These are phyloP conservation scores for Basidiobolus meristosporus DNA, from an alignment of 371 early-diverging fungal genomes.

Conservation along the genomic window DNA sequence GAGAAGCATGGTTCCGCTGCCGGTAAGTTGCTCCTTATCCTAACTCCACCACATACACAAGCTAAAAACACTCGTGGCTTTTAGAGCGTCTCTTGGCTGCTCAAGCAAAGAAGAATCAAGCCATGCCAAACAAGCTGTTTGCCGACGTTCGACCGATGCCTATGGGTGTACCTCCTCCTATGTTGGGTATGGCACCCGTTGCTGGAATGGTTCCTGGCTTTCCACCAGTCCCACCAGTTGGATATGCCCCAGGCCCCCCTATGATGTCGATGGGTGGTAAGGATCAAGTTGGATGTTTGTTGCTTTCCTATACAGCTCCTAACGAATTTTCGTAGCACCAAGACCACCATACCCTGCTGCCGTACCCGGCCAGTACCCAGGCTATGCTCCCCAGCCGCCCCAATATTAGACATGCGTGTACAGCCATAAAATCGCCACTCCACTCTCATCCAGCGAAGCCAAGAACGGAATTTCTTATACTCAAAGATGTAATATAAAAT, in stretches of 20 bases:
- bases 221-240: neutral
- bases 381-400: too few relatives aligned
- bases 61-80: neutral
- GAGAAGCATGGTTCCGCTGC: conserved; percentile 95
- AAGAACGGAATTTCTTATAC: too few relatives aligned
- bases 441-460: too few relatives aligned
- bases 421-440: too few relatives aligned
- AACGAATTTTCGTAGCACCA: too few relatives aligned
- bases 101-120: conserved; percentile 62
- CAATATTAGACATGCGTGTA: too few relatives aligned
- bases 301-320: too few relatives aligned
- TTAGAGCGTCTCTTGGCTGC: conserved; percentile 83
- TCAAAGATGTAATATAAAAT: too few relatives aligned
- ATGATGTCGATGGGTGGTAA: too few relatives aligned
- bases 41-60: neutral
- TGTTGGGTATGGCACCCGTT: conserved; percentile 10
- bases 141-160: conserved; percentile 22
- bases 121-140: conserved; percentile 45
- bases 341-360: too few relatives aligned
- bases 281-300: too few relatives aligned
- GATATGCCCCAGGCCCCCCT: neutral
- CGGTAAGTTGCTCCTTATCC: conserved; percentile 15
- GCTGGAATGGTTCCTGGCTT: conserved; percentile 1
- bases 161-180: conserved; percentile 7
- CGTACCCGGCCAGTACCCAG: too few relatives aligned